Conservation (phyloP, 768 basidiomycete genomes). For the Amanita polypyramis region DNA sequence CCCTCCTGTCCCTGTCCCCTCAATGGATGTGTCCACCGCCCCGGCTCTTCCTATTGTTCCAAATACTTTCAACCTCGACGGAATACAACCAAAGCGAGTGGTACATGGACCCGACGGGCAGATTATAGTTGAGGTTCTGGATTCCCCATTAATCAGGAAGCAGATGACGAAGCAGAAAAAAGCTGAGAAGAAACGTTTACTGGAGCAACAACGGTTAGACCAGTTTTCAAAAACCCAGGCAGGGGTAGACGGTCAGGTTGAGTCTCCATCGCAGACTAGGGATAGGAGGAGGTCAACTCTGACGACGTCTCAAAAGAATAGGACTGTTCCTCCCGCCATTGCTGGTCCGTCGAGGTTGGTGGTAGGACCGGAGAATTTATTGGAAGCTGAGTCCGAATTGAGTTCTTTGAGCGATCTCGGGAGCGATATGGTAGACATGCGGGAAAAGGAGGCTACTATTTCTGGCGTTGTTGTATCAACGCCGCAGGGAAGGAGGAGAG, state of each 20-base stretch:
- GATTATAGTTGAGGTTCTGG: conserved; percentile 61
- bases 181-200: conserved; percentile 22
- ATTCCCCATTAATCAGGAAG: conserved; percentile 58
- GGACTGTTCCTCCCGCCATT: not conserved
- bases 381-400: conserved; percentile 6
- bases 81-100: conserved; percentile 14
- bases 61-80: conserved; percentile 10
- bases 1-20: not conserved
- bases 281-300: not conserved
- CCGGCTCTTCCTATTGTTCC: conserved; percentile 1
- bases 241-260: too few species aligned
- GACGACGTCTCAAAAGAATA: not conserved
- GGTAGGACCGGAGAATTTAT: not conserved
- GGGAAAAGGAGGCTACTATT: not conserved
- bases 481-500: not conserved
- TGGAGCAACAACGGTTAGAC: conserved; percentile 14
- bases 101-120: conserved; percentile 30
- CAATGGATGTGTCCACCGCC: not conserved
- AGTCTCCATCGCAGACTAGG: not conserved
- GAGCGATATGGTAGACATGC: not conserved
- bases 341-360: conserved; percentile 1
- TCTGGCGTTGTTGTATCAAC: not conserved
- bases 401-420: conserved; percentile 8
- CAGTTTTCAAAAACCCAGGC: conserved; percentile 3
- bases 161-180: conserved; percentile 43